Evolutionary conservation across 257 asterid genomes (phyloP), one percentile per base, ranked within the genome.

Genomic region (Fraxinus americana): DNA sequence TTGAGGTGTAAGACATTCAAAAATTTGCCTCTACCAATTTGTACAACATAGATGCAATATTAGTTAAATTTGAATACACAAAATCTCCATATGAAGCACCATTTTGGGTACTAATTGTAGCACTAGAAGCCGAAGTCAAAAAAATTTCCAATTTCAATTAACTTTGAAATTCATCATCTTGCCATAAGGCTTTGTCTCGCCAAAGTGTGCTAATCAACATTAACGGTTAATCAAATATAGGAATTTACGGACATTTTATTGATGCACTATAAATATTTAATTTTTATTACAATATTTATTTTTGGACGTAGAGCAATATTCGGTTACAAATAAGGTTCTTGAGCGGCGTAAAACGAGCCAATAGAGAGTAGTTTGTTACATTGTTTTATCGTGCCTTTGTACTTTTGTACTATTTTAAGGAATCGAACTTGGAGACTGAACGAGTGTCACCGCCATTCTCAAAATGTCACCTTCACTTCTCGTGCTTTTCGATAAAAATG

Each of bases 31-130:
- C 0, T n/a, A 67, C 82, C 52, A 25, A 9, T 79, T 79, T 21
- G 83, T 85, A 63, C 43, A 82, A 73, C 9, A 36, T 79, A 23
- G 23, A 11, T 8, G 48, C 30, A 45, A 7, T 52, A 17, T n/a
- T 68, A 70, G 78, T 75, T 71, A 65, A 78, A 19, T 75, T 82
- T 75, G 25, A 16, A 74, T 78, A 71, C 78, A 52, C 48, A 3
- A 7, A 71, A 79, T 69, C 52, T 59, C 66, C 17, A 16, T 54
- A 3, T 57, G 32, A 57, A 4, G 30, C 45, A 75, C 63, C 71
- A 74, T 7, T 80, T 78, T 45, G 7, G 75, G 82, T n/a, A 83
- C 70, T 34, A 77, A 72, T 43, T 12, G 45, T 52, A 43, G 70
- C 77, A 72, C 59, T 35, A 32, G 13, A 79, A 35, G 45, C 69